phyloP scores from a whole-genome alignment of 1,284 basidiomycete genomes.

The Trichosporon asahii region DNA sequence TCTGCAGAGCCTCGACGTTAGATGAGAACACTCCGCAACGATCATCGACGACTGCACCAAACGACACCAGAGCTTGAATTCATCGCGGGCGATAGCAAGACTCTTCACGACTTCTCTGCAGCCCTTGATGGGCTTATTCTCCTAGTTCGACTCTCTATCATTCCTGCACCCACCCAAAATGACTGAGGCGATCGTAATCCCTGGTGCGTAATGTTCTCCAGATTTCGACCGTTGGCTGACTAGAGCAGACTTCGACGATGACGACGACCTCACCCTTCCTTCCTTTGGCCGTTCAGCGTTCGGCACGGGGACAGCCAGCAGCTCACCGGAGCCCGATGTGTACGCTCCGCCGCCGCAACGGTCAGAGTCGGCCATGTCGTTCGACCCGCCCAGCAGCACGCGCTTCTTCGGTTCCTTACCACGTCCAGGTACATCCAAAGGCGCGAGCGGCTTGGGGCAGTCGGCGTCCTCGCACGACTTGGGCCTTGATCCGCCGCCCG shows the following conservation, averaged over 20 bases:
- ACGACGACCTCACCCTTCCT: constrained; percentile 41
- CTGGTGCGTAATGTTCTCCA: constrained; percentile 31
- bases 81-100: constrained; percentile 7
- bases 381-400: constrained; percentile 23
- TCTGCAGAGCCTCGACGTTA: not conserved
- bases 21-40: not conserved
- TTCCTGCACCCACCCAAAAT: not conserved
- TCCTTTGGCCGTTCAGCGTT: constrained; percentile 31
- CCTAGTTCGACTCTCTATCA: not conserved
- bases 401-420: constrained; percentile 4
- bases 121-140: constrained; percentile 4
- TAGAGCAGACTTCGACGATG: constrained; percentile 44
- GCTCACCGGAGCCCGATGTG: constrained; percentile 19
- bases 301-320: constrained; percentile 18
- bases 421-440: not conserved
- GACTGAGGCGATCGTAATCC: constrained; percentile 44
- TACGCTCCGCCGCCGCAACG: constrained; percentile 28
- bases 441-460: constrained; percentile 1
- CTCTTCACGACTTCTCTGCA: not conserved
- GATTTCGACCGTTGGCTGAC: not conserved
- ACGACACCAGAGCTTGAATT: constrained; percentile 1
- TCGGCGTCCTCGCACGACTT: constrained; percentile 22
- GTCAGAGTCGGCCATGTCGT: constrained; percentile 28
- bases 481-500: constrained; percentile 4
- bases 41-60: not conserved